Base-by-base conservation (phyloP, 306 rosid species). In the Macrotyloma uniflorum region DNA sequence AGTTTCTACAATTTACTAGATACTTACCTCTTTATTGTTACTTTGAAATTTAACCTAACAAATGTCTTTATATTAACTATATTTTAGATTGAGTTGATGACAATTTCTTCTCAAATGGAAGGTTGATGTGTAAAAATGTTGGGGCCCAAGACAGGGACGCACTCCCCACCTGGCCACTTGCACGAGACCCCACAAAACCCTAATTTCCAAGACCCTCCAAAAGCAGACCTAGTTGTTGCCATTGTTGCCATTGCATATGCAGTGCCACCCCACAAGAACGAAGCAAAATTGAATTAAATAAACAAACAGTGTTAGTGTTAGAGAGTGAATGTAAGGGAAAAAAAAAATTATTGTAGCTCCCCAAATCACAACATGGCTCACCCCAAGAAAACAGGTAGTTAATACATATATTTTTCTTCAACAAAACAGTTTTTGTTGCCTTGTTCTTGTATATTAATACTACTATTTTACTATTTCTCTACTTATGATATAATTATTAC, bases 131-230 rank as follows among this genome's bases (percentile, higher is more conserved):
- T 14, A 36, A 35, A 35, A 36, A 59, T 26, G 43, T 59, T 32
- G 80, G 73, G 74, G 24, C 55, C 66, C 67, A 36, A 77, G 72
- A 79, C 62, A 70, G 62, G 30, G 88, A 84, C 87, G 84, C 81
- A 81, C 84, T 71, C 79, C 70, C 86, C 83, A 85, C 86, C 80
- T 74, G 79, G 87, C 89, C 92, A 89, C 79, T 88, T 85, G 91
- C 96, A 89, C 89, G 75, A 74, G 76, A 87, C 90, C 87, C 91
- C 89, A 87, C 88, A 79, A 90, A 75, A 89, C 97, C 97, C 96
- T 93, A 90, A 86, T 87, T 85, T 85, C 90, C 86, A 38, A 83
- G 85, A 59, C 55, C 67, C 84, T 28, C 68, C 75, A 88, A 86
- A 87, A 86, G 82, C 77, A 63, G 84, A 51, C 78, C 86, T 77